A percentile compares a stretch with the other conserved stretches of the same genome.
phyloP scores from a whole-genome alignment of 148 eudicot species.

The Rhododendron vialii region DNA sequence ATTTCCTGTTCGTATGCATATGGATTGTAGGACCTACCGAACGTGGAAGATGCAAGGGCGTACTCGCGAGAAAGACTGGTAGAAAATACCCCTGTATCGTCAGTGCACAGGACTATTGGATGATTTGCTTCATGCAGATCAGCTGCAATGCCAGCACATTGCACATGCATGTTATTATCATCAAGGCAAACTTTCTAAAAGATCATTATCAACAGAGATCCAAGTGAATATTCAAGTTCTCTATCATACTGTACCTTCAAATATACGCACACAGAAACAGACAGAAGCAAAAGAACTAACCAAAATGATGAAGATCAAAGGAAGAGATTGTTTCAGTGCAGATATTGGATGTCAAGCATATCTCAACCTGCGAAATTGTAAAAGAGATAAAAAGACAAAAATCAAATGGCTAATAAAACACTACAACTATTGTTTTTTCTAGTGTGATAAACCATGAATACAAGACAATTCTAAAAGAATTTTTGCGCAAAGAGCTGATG shows the following conservation, averaged over 20 bases:
- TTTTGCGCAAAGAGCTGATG: not conserved
- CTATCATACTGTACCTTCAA: not conserved
- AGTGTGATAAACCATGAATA: not conserved
- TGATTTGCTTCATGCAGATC: slow-evolving; percentile 61
- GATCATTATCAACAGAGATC: not conserved
- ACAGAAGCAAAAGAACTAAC: slow-evolving; percentile 32
- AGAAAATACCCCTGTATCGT: slow-evolving; percentile 85
- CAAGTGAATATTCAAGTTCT: not conserved
- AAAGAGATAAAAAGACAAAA: not conserved
- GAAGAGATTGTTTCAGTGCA: slow-evolving; percentile 71
- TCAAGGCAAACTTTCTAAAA: not conserved
- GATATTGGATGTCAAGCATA: slow-evolving; percentile 96
- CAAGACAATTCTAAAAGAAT: not conserved
- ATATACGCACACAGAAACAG: not conserved
- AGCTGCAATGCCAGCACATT: slow-evolving; percentile 35
- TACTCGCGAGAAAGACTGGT: slow-evolving; percentile 78
- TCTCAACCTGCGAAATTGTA: slow-evolving; percentile 73
- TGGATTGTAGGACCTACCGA: slow-evolving; percentile 41
- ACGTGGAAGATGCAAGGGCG: slow-evolving; percentile 61
- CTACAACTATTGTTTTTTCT: not conserved
- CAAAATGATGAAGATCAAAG: slow-evolving; percentile 88
- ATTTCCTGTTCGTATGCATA: not conserved
- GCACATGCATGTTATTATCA: not conserved
- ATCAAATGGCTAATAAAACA: not conserved
- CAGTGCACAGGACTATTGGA: slow-evolving; percentile 82